A percentile compares a stretch with the other conserved stretches of the same genome.
These are phyloP conservation scores for Cicer chorassanicum DNA, from an alignment of 306 rosid species.

Conservation along the genomic window DNA sequence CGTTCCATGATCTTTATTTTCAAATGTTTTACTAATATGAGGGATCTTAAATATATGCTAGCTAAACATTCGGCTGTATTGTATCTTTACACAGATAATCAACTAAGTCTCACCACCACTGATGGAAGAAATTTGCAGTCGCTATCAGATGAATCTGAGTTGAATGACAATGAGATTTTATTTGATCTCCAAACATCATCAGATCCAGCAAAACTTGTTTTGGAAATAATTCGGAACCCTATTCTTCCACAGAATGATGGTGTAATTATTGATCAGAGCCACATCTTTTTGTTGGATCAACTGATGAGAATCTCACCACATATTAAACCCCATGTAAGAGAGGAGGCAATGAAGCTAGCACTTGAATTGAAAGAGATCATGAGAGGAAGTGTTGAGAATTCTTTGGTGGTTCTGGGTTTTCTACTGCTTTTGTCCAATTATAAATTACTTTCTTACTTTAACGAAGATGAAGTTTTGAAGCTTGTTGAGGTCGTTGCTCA, in stretches of 20 bases:
- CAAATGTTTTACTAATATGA: conserved; percentile 10
- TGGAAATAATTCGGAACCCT: conserved; percentile 51
- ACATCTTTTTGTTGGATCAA: conserved; percentile 46
- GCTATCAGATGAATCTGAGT: conserved; percentile 33
- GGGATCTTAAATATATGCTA: conserved; percentile 30
- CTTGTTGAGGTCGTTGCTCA: conserved; percentile 51
- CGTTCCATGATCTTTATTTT: conserved; percentile 22
- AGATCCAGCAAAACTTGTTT: conserved; percentile 61
- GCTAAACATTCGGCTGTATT: no score
- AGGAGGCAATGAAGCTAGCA: conserved; percentile 61
- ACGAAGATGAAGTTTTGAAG: conserved; percentile 54
- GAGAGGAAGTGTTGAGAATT: conserved; percentile 38
- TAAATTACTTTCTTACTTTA: conserved; percentile 51
- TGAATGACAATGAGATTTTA: conserved; percentile 38
- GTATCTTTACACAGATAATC: conserved; percentile 40
- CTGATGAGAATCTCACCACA: conserved; percentile 52
- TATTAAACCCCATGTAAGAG: conserved; percentile 49
- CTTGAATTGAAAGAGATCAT: conserved; percentile 52
- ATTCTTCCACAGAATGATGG: conserved; percentile 39
- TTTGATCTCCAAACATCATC: conserved; percentile 44
- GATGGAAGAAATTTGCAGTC: conserved; percentile 42
- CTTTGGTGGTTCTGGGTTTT: conserved; percentile 56
- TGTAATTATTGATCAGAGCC: conserved; percentile 33
- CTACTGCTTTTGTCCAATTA: conserved; percentile 55
- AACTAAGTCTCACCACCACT: conserved; percentile 19